These are phyloP conservation scores for Coleophoma eucalyptorum DNA, from an alignment of 2,329 filamentous ascomycete species.

Conservation along the genomic window DNA sequence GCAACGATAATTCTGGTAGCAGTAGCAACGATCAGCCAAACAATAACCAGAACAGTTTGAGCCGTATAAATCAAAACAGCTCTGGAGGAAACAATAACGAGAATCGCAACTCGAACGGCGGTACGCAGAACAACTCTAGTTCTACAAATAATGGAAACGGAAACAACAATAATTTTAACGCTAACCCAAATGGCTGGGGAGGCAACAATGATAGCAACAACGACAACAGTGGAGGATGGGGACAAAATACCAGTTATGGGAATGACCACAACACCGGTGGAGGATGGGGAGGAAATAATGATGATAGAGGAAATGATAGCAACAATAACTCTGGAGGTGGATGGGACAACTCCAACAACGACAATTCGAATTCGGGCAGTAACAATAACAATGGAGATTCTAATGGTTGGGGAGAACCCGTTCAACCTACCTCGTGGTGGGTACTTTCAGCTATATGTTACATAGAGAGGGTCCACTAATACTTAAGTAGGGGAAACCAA, in stretches of 20 bases:
- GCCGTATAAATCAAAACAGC: neutral
- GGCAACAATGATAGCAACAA: slow-evolving; percentile 2
- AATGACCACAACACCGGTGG: slow-evolving; percentile 3
- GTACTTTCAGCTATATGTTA: neutral
- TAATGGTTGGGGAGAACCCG: neutral
- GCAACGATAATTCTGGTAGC: slow-evolving; percentile 1
- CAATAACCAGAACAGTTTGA: neutral
- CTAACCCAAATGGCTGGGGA: slow-evolving; percentile 5
- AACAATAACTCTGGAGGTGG: slow-evolving; percentile 6
- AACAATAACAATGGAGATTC: slow-evolving; percentile 4
- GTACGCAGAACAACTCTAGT: slow-evolving; percentile 1
- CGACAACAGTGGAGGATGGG: slow-evolving; percentile 1
- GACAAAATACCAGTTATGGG: neutral
- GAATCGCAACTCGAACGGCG: slow-evolving; percentile 8
- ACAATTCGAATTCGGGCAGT: neutral
- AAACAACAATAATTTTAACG: slow-evolving; percentile 1
- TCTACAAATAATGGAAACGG: slow-evolving; percentile 3
- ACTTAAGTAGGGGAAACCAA: too few relatives aligned
- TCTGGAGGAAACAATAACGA: slow-evolving; percentile 1
- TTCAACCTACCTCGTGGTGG: neutral
- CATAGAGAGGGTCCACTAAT: too few relatives aligned
- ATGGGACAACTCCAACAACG: neutral
- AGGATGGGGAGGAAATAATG: neutral
- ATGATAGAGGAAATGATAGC: neutral
- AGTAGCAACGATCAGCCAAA: neutral